Conservation (phyloP, 345 rosid genomes). For the Noccaea caerulescens region DNA sequence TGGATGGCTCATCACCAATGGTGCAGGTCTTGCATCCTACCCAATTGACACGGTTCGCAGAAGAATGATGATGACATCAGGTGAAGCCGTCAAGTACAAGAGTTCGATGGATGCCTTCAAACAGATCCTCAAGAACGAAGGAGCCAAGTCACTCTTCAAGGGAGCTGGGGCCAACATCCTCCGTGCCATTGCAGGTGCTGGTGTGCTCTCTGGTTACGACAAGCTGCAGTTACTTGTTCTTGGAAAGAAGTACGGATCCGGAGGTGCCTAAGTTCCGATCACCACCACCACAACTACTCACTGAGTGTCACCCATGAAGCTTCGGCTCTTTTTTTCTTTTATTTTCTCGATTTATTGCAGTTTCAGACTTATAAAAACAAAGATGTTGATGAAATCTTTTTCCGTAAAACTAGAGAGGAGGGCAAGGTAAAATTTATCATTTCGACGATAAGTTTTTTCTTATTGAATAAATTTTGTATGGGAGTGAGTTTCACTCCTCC, state of each 20-base stretch:
- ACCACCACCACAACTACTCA: background rate
- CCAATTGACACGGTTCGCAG: constrained; percentile 90
- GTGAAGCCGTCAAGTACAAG: constrained; percentile 93
- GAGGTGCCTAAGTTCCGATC: constrained; percentile 49
- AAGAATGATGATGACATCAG: constrained; percentile 99
- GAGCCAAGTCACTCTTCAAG: constrained; percentile 80
- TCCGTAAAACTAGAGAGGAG: constrained; percentile 31
- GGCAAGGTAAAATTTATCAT: background rate
- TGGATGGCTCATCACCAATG: constrained; percentile 91
- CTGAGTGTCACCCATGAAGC: constrained; percentile 1
- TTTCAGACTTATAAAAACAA: constrained; percentile 15
- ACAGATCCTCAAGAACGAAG: constrained; percentile 86
- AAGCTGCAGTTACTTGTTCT: constrained; percentile 80
- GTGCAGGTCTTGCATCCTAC: constrained; percentile 88
- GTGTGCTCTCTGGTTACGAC: constrained; percentile 92
- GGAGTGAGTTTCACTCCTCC: constrained; percentile 8
- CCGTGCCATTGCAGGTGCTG: constrained; percentile 92
- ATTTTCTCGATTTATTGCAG: constrained; percentile 30
- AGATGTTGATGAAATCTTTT: constrained; percentile 37
- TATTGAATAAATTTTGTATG: constrained; percentile 31
- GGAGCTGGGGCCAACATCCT: constrained; percentile 95
- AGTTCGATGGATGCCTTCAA: constrained; percentile 71
- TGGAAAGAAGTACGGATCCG: constrained; percentile 90
- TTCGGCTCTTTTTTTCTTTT: background rate
- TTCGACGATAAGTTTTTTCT: constrained; percentile 24